Conservation (phyloP, 805 yeast genomes). For the Monosporozyma aerobia region DNA sequence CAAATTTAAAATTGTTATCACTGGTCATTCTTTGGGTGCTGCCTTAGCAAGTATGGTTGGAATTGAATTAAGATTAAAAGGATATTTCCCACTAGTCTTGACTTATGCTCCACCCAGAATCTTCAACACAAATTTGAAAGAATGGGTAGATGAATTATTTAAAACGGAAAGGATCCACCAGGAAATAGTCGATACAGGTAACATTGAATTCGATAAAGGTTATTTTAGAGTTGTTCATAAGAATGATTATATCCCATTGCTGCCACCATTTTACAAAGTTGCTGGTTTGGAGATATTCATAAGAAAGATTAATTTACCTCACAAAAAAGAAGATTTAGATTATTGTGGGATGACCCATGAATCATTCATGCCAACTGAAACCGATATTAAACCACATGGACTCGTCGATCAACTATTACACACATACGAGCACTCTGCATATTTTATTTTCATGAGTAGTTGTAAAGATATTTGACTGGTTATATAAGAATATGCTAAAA, state of each 20-base stretch:
- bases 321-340: constrained; percentile 18
- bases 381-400: constrained; percentile 1
- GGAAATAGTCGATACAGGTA: constrained; percentile 15
- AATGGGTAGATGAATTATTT: constrained; percentile 45
- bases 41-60: constrained; percentile 59
- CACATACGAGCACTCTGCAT: constrained; percentile 32
- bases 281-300: constrained; percentile 46
- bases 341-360: constrained; percentile 17
- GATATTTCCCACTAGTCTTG: constrained; percentile 44
- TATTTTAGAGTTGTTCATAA: constrained; percentile 48
- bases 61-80: constrained; percentile 47
- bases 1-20: constrained; percentile 41
- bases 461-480: constrained; percentile 23
- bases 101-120: constrained; percentile 59
- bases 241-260: constrained; percentile 48
- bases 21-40: constrained; percentile 76
- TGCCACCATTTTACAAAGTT: constrained; percentile 48
- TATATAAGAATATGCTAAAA: not conserved
- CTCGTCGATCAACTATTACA: constrained; percentile 19
- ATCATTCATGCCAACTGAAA: not conserved
- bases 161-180: constrained; percentile 29
- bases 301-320: constrained; percentile 30
- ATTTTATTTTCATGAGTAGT: constrained; percentile 29
- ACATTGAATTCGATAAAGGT: constrained; percentile 28
- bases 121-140: constrained; percentile 43